Evolutionary conservation across 176 grass and related monocot species (phyloP).

Genomic region (Ampelocalamus luodianensis): DNA sequence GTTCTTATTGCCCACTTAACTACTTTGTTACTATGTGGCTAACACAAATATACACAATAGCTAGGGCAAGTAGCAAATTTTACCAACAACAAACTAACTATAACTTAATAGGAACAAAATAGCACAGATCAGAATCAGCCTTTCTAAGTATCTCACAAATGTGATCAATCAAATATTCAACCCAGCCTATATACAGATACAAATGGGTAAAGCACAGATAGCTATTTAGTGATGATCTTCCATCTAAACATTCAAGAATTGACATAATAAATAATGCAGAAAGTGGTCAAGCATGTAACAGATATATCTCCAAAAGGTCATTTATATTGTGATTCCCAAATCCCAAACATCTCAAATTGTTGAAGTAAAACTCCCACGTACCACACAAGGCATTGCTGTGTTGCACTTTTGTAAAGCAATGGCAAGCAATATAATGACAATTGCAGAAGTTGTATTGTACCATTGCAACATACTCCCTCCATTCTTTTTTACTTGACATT

Average conservation of each 20-base stretch:
- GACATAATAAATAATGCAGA: background rate
- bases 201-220: conserved; percentile 9
- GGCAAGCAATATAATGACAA: background rate
- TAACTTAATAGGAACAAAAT: background rate
- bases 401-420: conserved; percentile 4
- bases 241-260: background rate
- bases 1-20: background rate
- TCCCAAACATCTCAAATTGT: background rate
- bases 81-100: background rate
- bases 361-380: background rate
- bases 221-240: background rate
- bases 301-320: conserved; percentile 10
- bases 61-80: background rate
- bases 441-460: background rate
- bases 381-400: background rate
- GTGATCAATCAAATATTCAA: conserved; percentile 14
- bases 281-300: background rate
- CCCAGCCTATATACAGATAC: conserved; percentile 1
- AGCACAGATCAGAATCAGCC: background rate
- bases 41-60: conserved; percentile 6
- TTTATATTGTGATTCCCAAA: background rate
- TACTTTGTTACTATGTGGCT: background rate
- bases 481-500: no score
- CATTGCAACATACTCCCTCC: background rate
- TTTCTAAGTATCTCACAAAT: background rate